These are phyloP conservation scores for Lecanicillium sp. DNA, from an alignment of 2,329 filamentous ascomycete genomes.

Conservation along the genomic window DNA sequence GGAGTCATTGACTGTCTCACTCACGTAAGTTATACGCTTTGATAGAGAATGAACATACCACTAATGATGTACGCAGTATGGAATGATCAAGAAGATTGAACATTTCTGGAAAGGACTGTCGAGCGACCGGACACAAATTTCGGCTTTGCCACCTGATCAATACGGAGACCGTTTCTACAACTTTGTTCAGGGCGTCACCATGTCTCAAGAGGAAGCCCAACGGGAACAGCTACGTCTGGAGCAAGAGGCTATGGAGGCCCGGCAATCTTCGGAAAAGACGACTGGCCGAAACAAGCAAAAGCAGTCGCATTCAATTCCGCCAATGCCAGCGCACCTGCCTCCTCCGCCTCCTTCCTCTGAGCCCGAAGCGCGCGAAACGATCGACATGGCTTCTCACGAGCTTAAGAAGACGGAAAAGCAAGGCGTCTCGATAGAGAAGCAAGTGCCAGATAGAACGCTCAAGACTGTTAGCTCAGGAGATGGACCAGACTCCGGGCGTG, in stretches of 20 bases:
- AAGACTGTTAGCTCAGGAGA: conserved; percentile 26
- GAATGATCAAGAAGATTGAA: conserved; percentile 87
- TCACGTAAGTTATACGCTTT: conserved; percentile 57
- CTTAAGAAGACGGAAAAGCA: conserved; percentile 25
- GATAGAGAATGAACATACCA: neutral
- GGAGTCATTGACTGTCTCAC: conserved; percentile 98
- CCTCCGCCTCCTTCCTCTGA: conserved; percentile 31
- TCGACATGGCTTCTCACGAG: conserved; percentile 31
- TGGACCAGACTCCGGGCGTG: conserved; percentile 50
- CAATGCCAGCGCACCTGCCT: conserved; percentile 38
- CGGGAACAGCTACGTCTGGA: conserved; percentile 55
- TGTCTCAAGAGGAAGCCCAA: conserved; percentile 77
- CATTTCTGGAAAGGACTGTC: conserved; percentile 95
- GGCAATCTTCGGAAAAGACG: conserved; percentile 25
- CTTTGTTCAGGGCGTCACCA: conserved; percentile 86
- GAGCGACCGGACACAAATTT: conserved; percentile 78
- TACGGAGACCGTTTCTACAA: conserved; percentile 93
- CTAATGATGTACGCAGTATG: conserved; percentile 56
- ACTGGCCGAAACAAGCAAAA: conserved; percentile 28
- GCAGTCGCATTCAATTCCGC: conserved; percentile 28
- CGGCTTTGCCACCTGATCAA: conserved; percentile 78
- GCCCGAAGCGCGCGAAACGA: conserved; percentile 30
- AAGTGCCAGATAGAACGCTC: conserved; percentile 56
- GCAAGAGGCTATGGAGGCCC: conserved; percentile 44
- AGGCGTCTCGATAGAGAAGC: conserved; percentile 29